These are phyloP conservation scores for Aspergillus floridensis DNA, from an alignment of 2,329 filamentous ascomycete species.

Conservation along the genomic window DNA sequence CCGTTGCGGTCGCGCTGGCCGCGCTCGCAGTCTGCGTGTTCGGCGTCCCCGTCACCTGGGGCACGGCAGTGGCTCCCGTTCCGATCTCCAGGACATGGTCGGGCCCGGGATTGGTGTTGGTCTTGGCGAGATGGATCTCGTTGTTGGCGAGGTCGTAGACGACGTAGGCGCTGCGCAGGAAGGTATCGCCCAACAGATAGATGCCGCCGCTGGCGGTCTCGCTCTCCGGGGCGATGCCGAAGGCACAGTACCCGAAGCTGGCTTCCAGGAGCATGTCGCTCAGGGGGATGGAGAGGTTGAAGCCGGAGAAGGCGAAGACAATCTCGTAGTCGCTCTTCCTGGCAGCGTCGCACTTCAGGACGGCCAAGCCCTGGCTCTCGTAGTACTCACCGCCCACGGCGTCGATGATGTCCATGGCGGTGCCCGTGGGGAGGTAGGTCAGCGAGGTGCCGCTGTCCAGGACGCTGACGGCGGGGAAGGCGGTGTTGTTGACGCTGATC, in stretches of 20 bases:
- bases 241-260: conserved; percentile 53
- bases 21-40: neutral
- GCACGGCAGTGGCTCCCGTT: conserved; percentile 47
- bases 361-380: conserved; percentile 47
- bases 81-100: conserved; percentile 53
- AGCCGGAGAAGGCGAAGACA: conserved; percentile 55
- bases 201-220: conserved; percentile 47
- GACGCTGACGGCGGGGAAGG: conserved; percentile 57
- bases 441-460: conserved; percentile 70
- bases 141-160: conserved; percentile 73
- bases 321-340: conserved; percentile 48
- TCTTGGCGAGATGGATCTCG: conserved; percentile 68
- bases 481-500: conserved; percentile 16
- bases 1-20: neutral
- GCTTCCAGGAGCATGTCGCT: conserved; percentile 52
- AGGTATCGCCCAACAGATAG: conserved; percentile 70
- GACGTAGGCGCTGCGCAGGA: conserved; percentile 70
- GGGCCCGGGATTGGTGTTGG: conserved; percentile 57
- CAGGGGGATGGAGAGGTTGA: conserved; percentile 50
- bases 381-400: conserved; percentile 58
- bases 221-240: conserved; percentile 59
- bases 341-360: conserved; percentile 51
- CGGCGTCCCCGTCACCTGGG: conserved; percentile 43
- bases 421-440: conserved; percentile 61
- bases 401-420: conserved; percentile 52